Evolutionary conservation across 805 yeast species (phyloP).

Genomic region (Schizosaccharomyces octosporus): DNA sequence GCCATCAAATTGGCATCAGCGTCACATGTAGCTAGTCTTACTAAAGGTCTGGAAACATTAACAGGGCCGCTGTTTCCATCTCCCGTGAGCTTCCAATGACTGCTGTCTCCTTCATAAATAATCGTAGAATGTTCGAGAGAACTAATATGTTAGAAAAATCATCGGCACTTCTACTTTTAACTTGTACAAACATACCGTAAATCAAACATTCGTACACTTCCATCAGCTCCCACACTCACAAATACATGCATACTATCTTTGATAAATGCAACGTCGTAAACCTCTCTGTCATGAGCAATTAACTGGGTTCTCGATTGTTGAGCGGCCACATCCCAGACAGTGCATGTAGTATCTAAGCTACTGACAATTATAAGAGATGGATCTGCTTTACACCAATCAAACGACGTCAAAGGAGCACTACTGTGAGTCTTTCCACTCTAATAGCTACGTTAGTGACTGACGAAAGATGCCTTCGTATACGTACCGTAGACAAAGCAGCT

Average conservation of each 20-base stretch:
- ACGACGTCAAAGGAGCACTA: conserved; percentile 74
- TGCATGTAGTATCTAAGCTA: conserved; percentile 88
- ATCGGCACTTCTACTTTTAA: neutral
- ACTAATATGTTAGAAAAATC: neutral
- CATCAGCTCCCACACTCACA: conserved; percentile 87
- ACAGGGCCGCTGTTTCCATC: conserved; percentile 5
- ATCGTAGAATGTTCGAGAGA: conserved; percentile 83
- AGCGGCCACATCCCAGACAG: conserved; percentile 68
- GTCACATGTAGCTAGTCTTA: conserved; percentile 56
- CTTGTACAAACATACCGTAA: conserved; percentile 22
- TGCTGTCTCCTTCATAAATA: conserved; percentile 34
- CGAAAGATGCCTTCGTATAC: neutral
- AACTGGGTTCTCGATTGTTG: conserved; percentile 68
- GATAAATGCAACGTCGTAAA: conserved; percentile 70
- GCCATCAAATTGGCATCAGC: conserved; percentile 66
- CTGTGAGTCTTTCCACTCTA: neutral
- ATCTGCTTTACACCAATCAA: conserved; percentile 71
- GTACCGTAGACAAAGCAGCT: neutral
- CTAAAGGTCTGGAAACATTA: conserved; percentile 25
- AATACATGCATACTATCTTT: conserved; percentile 52
- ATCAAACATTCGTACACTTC: conserved; percentile 80
- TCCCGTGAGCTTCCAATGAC: conserved; percentile 7
- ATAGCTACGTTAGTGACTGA: neutral
- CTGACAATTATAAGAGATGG: conserved; percentile 53
- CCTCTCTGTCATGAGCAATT: conserved; percentile 91